These are phyloP conservation scores for Tanacetum coccineum DNA, from an alignment of 129 eudicot species.

Conservation along the genomic window DNA sequence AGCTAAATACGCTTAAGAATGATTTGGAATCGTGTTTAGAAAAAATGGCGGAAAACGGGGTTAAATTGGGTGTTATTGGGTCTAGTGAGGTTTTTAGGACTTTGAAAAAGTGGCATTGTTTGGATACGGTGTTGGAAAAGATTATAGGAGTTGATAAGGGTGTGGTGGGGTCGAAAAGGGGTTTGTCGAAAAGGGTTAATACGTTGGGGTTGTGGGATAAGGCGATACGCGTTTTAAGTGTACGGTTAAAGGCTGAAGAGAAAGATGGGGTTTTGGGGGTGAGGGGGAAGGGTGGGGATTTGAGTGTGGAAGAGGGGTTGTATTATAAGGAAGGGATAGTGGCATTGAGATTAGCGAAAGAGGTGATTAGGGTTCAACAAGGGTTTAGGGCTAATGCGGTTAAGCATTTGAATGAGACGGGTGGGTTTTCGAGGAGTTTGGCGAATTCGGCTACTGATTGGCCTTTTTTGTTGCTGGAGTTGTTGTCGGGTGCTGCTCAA, in stretches of 20 bases:
- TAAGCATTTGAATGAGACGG: slow-evolving; percentile 58
- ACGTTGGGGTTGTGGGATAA: slow-evolving; percentile 58
- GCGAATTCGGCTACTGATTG: slow-evolving; percentile 93
- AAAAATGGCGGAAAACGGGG: slow-evolving; percentile 52
- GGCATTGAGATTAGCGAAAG: slow-evolving; percentile 77
- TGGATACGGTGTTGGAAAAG: slow-evolving; percentile 45
- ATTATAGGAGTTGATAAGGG: slow-evolving; percentile 19
- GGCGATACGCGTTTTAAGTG: slow-evolving; percentile 57
- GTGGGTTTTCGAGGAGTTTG: slow-evolving; percentile 76
- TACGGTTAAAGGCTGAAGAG: slow-evolving; percentile 49
- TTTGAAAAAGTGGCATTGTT: slow-evolving; percentile 67
- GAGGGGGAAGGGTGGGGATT: slow-evolving; percentile 7
- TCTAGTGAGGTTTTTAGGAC: slow-evolving; percentile 67
- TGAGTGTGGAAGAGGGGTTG: slow-evolving; percentile 48
- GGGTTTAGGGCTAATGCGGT: slow-evolving; percentile 80
- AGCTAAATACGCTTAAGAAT: slow-evolving; percentile 35
- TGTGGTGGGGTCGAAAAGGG: not conserved
- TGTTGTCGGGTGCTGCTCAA: slow-evolving; percentile 79
- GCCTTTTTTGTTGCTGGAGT: slow-evolving; percentile 82
- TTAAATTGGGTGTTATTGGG: slow-evolving; percentile 52
- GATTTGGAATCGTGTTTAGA: slow-evolving; percentile 73
- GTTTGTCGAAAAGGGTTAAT: slow-evolving; percentile 21
- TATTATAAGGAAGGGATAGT: slow-evolving; percentile 66
- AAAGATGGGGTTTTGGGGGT: slow-evolving; percentile 42
- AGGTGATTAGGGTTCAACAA: slow-evolving; percentile 75